A percentile compares a stretch with the other conserved stretches of the same genome.
phyloP scores from a whole-genome alignment of 257 asterid genomes.

The Parsonsia alboflavescens region DNA sequence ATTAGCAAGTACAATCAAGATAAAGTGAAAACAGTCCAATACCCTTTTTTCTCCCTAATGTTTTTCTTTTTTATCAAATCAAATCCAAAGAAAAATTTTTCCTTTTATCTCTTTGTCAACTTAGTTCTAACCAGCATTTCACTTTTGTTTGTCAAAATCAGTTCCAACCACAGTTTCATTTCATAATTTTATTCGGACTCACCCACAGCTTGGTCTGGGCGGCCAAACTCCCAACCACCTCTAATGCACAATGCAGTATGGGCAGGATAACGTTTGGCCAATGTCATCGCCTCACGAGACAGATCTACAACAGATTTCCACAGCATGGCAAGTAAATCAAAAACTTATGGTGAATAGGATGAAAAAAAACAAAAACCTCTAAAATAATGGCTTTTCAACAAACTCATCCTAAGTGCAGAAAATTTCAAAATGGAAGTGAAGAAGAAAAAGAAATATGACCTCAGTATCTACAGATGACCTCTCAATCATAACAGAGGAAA shows the following conservation, averaged over 20 bases:
- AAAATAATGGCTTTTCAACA: not conserved
- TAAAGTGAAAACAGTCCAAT: conserved; percentile 11
- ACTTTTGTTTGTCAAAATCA: not conserved
- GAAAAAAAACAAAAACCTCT: not conserved
- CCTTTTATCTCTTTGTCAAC: not conserved
- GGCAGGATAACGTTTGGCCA: conserved; percentile 89
- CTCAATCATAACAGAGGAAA: not conserved
- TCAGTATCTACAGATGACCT: not conserved
- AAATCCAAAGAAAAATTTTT: not conserved
- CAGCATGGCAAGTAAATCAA: not conserved
- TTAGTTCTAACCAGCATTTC: not conserved
- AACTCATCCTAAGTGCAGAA: not conserved
- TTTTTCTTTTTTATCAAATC: not conserved
- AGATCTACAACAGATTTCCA: conserved; percentile 59
- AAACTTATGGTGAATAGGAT: not conserved
- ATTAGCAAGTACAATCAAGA: not conserved
- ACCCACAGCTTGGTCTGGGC: conserved; percentile 88
- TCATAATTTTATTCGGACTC: conserved; percentile 20
- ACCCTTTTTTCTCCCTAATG: not conserved
- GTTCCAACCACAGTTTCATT: not conserved
- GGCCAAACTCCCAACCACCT: conserved; percentile 93
- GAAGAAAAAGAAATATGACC: not conserved
- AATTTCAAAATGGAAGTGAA: not conserved
- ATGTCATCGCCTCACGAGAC: conserved; percentile 65
- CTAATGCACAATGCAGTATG: conserved; percentile 85